phyloP scores from a whole-genome alignment of 2,329 filamentous ascomycete species.

The Pestalotiopsis sp. region DNA sequence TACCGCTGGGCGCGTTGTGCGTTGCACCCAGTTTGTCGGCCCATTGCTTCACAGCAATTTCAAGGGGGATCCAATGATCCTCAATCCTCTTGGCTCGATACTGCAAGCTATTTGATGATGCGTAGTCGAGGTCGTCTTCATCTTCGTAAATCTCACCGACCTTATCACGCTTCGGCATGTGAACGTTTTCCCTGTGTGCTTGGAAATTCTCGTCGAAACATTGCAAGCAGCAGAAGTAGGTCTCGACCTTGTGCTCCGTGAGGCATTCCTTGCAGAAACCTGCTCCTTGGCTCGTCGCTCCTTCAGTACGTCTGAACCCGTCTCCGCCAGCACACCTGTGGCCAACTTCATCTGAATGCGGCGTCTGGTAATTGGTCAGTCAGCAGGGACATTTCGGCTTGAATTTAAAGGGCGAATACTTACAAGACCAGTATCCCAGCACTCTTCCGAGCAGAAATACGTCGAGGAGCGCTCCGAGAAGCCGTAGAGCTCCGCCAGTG shows the following conservation, averaged over 20 bases:
- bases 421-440: constrained; percentile 43
- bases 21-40: constrained; percentile 41
- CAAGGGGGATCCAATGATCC: constrained; percentile 27
- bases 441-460: constrained; percentile 48
- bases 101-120: constrained; percentile 23
- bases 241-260: constrained; percentile 34
- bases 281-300: constrained; percentile 20
- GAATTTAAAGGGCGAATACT: constrained; percentile 21
- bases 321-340: constrained; percentile 44
- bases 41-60: constrained; percentile 49
- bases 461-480: constrained; percentile 37
- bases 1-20: background rate
- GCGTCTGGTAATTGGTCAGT: background rate
- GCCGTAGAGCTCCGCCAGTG: constrained; percentile 39
- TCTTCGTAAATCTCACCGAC: constrained; percentile 27
- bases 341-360: background rate
- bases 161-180: constrained; percentile 30
- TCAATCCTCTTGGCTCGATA: constrained; percentile 30
- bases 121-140: constrained; percentile 26
- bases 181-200: constrained; percentile 39
- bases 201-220: constrained; percentile 46
- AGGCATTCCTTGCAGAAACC: constrained; percentile 47
- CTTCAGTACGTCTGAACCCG: constrained; percentile 40
- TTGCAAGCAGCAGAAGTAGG: constrained; percentile 43
- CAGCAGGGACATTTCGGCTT: background rate